A percentile compares a stretch with the other conserved stretches of the same genome.
These are phyloP conservation scores for Grosmannia penicillata DNA, from an alignment of 2,329 filamentous ascomycete genomes.

Conservation along the genomic window DNA sequence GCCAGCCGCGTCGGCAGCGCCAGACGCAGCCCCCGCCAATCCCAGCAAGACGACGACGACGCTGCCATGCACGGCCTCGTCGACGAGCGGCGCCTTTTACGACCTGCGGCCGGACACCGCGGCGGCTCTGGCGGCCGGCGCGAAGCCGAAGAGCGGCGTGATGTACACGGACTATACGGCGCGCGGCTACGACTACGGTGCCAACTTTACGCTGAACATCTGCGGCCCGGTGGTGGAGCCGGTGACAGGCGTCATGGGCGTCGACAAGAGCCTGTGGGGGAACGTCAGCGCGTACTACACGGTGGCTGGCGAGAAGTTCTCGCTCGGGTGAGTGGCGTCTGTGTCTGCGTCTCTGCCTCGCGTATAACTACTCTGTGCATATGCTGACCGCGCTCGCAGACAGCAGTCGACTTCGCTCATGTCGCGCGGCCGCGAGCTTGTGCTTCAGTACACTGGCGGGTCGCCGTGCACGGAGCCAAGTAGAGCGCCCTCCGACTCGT, in stretches of 20 bases:
- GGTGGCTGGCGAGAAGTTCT: constrained; percentile 49
- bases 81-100: constrained; percentile 42
- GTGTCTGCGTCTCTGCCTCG: neutral
- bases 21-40: neutral
- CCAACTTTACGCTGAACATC: constrained; percentile 75
- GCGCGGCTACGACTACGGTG: constrained; percentile 60
- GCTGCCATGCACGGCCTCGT: constrained; percentile 38
- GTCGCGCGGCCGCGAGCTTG: constrained; percentile 56
- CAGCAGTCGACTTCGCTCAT: constrained; percentile 37
- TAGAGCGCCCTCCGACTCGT: no score
- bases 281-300: constrained; percentile 72
- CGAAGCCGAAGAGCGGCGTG: constrained; percentile 26
- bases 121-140: constrained; percentile 24
- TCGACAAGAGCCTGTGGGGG: constrained; percentile 45
- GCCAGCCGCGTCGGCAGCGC: neutral
- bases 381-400: no score
- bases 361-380: neutral
- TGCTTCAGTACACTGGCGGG: constrained; percentile 63
- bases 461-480: constrained; percentile 61
- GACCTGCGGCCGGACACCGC: constrained; percentile 42
- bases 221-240: constrained; percentile 61
- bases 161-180: constrained; percentile 42
- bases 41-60: constrained; percentile 21
- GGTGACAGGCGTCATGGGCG: constrained; percentile 46
- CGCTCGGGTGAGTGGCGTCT: constrained; percentile 49